Percentiles rank a stretch among this genome's conserved stretches.
phyloP scores from a whole-genome alignment of 1,284 basidiomycete genomes.

The Austroboletus niveus region DNA sequence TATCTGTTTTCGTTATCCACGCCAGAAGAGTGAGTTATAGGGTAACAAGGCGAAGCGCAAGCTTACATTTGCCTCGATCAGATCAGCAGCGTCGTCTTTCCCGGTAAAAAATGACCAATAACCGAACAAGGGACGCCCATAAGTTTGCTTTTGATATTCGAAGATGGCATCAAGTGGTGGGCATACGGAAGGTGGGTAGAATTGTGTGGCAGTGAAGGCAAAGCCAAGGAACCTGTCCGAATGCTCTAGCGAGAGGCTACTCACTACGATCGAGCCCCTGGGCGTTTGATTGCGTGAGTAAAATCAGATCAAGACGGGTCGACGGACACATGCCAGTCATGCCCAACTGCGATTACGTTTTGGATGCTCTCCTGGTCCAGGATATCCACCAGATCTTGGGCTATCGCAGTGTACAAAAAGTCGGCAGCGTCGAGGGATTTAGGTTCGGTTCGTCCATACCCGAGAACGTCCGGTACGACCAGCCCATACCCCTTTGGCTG shows the following conservation, averaged over 20 bases:
- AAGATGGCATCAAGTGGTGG: slow-evolving; percentile 31
- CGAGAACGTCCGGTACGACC: slow-evolving; percentile 50
- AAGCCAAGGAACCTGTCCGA: slow-evolving; percentile 34
- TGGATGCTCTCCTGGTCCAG: slow-evolving; percentile 38
- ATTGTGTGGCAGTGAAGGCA: slow-evolving; percentile 32
- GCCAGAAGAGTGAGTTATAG: background rate
- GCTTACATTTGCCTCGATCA: slow-evolving; percentile 33
- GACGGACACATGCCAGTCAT: slow-evolving; percentile 40
- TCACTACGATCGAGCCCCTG: slow-evolving; percentile 34
- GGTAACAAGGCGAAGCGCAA: background rate
- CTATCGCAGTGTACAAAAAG: slow-evolving; percentile 40
- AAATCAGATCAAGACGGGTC: background rate
- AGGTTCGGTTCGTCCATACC: slow-evolving; percentile 45
- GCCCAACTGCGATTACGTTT: slow-evolving; percentile 41
- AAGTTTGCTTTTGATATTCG: slow-evolving; percentile 21
- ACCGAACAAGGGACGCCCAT: slow-evolving; percentile 35
- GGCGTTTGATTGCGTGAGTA: background rate
- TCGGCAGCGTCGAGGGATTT: slow-evolving; percentile 38
- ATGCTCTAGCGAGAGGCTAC: slow-evolving; percentile 33
- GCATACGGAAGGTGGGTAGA: slow-evolving; percentile 26
- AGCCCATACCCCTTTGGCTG: slow-evolving; percentile 43
- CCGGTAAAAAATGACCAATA: slow-evolving; percentile 40
- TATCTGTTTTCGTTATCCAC: slow-evolving; percentile 13
- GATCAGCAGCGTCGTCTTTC: slow-evolving; percentile 25
- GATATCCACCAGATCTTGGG: slow-evolving; percentile 42